Evolutionary conservation across 371 early-diverging fungal species (phyloP).

Genomic region (Mortierella sp.): DNA sequence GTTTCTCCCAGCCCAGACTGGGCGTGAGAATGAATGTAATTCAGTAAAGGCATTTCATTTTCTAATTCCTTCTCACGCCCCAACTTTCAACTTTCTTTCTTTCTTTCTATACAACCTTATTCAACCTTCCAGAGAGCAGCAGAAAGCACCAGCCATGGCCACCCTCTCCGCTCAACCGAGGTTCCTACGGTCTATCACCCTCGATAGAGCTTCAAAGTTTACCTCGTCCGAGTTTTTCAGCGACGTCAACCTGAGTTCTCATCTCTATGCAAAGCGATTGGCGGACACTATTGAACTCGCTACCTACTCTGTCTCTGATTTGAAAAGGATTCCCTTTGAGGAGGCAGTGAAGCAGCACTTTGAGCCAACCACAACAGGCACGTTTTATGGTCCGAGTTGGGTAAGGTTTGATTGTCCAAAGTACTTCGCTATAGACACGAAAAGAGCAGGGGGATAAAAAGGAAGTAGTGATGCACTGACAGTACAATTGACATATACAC

Average conservation of each 20-base stretch:
- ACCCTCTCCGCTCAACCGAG: constrained; percentile 47
- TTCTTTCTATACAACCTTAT: neutral
- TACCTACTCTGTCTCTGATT: constrained; percentile 84
- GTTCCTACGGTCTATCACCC: constrained; percentile 49
- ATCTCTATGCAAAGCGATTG: constrained; percentile 28
- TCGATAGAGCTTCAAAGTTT: constrained; percentile 39
- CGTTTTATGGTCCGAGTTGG: constrained; percentile 90
- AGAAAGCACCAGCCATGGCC: constrained; percentile 28
- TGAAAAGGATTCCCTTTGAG: constrained; percentile 85
- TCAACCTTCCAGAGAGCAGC: neutral
- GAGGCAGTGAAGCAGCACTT: constrained; percentile 85
- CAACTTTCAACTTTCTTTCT: neutral
- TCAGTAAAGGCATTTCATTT: neutral
- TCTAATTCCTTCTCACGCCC: neutral
- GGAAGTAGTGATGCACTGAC: neutral
- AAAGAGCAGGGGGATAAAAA: neutral
- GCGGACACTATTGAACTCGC: constrained; percentile 49
- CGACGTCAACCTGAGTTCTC: constrained; percentile 44
- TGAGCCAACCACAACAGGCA: constrained; percentile 73
- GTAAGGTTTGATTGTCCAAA: constrained; percentile 57
- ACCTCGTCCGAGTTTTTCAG: constrained; percentile 14
- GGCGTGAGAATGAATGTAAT: constrained; percentile 5
- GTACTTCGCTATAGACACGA: neutral
- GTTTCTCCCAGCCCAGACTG: neutral
- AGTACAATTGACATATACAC: neutral